Evolutionary conservation across 192 early-diverging fungal species (phyloP).

Genomic region (Coemansia nantahalensis): DNA sequence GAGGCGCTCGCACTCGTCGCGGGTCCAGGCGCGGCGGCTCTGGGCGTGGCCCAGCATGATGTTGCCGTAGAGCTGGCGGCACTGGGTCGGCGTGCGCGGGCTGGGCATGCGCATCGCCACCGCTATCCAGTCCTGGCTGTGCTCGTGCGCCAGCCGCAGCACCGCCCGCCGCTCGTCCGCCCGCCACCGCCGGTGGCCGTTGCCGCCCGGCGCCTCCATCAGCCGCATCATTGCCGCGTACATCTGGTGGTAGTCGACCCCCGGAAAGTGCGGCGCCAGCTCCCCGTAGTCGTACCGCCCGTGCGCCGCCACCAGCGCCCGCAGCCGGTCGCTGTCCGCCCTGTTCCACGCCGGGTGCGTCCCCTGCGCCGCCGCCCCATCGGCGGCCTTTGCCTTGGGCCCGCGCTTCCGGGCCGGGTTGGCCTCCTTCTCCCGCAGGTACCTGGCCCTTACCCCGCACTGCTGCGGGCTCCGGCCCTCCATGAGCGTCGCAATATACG

Average conservation of each 20-base stretch:
- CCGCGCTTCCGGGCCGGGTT: no score
- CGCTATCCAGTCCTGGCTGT: slow-evolving; percentile 16
- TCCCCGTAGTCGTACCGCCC: slow-evolving; percentile 3
- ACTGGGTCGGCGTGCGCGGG: slow-evolving; percentile 10
- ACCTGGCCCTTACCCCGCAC: background rate
- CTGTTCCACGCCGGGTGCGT: background rate
- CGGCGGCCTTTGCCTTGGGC: background rate
- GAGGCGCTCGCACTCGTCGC: slow-evolving; percentile 11
- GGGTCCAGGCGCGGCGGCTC: slow-evolving; percentile 9
- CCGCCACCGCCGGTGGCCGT: slow-evolving; percentile 10
- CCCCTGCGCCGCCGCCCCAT: no score
- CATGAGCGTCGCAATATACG: background rate
- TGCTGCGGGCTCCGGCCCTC: background rate
- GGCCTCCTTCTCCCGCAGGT: no score
- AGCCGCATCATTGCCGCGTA: slow-evolving; percentile 3
- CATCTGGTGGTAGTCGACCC: slow-evolving; percentile 1
- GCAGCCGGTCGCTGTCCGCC: slow-evolving; percentile 8
- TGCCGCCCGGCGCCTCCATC: background rate
- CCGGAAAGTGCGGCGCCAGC: slow-evolving; percentile 7
- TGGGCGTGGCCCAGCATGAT: background rate
- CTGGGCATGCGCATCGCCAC: slow-evolving; percentile 24
- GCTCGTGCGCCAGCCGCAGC: slow-evolving; percentile 5
- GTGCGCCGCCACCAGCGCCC: slow-evolving; percentile 3
- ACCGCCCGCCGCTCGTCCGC: slow-evolving; percentile 11
- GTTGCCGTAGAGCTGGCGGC: slow-evolving; percentile 2